A percentile compares a stretch with the other conserved stretches of the same genome.
phyloP scores from a whole-genome alignment of 2,329 filamentous ascomycete genomes.

The Trichoderma simmonsii region DNA sequence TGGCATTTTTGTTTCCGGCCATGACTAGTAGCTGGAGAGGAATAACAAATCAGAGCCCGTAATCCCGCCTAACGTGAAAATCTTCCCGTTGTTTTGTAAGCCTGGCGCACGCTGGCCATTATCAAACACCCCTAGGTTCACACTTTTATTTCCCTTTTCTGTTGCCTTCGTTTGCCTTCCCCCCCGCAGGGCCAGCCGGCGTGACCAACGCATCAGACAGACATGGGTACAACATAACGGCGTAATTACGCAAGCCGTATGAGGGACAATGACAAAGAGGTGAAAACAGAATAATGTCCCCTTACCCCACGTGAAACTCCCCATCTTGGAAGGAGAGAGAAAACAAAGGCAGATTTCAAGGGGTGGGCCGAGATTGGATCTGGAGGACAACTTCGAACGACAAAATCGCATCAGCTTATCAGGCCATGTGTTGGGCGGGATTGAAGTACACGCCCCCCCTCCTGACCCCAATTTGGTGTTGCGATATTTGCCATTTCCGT shows the following conservation, averaged over 20 bases:
- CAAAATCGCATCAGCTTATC: neutral
- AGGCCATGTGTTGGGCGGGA: neutral
- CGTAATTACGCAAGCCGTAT: neutral
- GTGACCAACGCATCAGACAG: conserved; percentile 4
- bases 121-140: neutral
- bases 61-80: neutral
- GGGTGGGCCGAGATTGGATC: neutral
- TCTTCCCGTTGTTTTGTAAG: neutral
- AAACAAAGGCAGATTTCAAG: neutral
- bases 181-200: neutral
- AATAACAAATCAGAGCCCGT: neutral
- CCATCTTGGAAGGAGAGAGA: neutral
- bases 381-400: neutral
- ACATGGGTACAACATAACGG: neutral
- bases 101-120: neutral
- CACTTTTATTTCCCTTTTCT: neutral
- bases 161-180: neutral
- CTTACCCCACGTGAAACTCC: neutral
- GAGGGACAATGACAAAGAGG: neutral
- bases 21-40: neutral
- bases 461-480: neutral
- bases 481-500: neutral
- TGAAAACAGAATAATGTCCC: neutral
- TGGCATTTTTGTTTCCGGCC: neutral
- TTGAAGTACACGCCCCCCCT: neutral